Base-by-base conservation (phyloP, 2,329 filamentous ascomycete species). In the Alternaria incomplexa region DNA sequence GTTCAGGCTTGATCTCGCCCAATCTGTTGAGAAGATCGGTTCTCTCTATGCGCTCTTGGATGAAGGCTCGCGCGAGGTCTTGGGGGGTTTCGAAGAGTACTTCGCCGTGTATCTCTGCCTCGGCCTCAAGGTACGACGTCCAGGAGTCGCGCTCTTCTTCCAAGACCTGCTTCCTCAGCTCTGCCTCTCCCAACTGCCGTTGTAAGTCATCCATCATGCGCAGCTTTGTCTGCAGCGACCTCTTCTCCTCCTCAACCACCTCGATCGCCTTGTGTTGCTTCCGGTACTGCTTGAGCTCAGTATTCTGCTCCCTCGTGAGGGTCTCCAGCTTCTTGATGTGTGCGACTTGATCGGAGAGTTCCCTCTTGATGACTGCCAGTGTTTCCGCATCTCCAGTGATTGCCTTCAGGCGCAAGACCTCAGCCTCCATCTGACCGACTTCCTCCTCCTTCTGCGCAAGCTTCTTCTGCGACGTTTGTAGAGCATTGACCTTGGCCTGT, bases 221-320 rank as follows among this genome's bases (percentile, higher is more conserved):
- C 1, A 99, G 79, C 74, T 89, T 93, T 30, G 90, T 89, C 78
- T 96, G 91, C 22, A 99, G 82, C 0, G 89, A 88, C 65, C 92
- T 86, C 83, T 98, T 98, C 82, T 99, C 93, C 78, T 99, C 96
- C 77, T 99, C 93, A 0, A 98, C 91, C 3, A 99, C 88, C 74
- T 97, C 93, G 2, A 97, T 90, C n/a, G 92, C 93, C 80, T 92
- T 95, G 77, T 93, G 90, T 4, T 91, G 82, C 69, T 93, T 91
- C 13, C 93, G 90, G 40, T 96, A 85, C 69, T 93, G 91, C 71
- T 91, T 93, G 36, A 99, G 82, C 77, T 99, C 95, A 0, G 86
- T 81, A 13, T 88, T 84, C 74, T 97, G 92, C 53, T 97, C 93
- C 23, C 92, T 86, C 66, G 93, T 97, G 36, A 88, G 88, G 1